Conservation (phyloP, 2,329 filamentous ascomycete genomes). For the Claviceps fusiformis region DNA sequence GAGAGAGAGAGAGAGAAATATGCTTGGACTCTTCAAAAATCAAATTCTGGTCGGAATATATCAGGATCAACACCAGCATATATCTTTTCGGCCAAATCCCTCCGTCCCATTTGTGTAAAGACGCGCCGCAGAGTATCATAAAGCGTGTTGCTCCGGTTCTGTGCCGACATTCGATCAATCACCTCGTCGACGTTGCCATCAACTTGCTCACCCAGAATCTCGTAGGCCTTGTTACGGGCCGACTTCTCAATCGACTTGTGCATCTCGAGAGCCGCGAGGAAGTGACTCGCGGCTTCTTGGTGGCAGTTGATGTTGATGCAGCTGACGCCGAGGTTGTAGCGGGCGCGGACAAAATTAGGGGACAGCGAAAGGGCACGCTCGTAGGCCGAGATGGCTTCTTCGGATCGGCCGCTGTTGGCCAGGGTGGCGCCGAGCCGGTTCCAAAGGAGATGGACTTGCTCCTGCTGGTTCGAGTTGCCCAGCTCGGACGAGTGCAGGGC, state of each 20-base stretch:
- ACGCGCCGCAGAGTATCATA: conserved; percentile 89
- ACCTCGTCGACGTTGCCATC: conserved; percentile 47
- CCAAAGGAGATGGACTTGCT: conserved; percentile 89
- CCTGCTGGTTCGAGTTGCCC: conserved; percentile 69
- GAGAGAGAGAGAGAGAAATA: no score
- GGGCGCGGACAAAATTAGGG: conserved; percentile 90
- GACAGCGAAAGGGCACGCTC: conserved; percentile 80
- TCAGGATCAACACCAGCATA: conserved; percentile 84
- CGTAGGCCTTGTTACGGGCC: conserved; percentile 67
- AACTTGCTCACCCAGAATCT: conserved; percentile 54
- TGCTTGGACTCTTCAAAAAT: conserved; percentile 39
- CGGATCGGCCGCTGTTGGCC: conserved; percentile 82
- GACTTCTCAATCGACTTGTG: conserved; percentile 85
- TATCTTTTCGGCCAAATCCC: conserved; percentile 79
- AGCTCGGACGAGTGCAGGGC: conserved; percentile 76
- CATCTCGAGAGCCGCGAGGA: conserved; percentile 86
- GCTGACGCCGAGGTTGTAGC: conserved; percentile 91
- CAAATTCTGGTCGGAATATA: conserved; percentile 77
- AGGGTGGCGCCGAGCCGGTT: conserved; percentile 92
- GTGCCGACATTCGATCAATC: conserved; percentile 75
- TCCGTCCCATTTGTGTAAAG: conserved; percentile 89
- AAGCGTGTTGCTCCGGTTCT: conserved; percentile 93
- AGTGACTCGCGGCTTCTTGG: conserved; percentile 81
- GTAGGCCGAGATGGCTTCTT: conserved; percentile 95
- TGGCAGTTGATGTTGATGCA: conserved; percentile 98